Evolutionary conservation across 805 yeast genomes (phyloP).

Genomic region (Cyberlindnera veronae): DNA sequence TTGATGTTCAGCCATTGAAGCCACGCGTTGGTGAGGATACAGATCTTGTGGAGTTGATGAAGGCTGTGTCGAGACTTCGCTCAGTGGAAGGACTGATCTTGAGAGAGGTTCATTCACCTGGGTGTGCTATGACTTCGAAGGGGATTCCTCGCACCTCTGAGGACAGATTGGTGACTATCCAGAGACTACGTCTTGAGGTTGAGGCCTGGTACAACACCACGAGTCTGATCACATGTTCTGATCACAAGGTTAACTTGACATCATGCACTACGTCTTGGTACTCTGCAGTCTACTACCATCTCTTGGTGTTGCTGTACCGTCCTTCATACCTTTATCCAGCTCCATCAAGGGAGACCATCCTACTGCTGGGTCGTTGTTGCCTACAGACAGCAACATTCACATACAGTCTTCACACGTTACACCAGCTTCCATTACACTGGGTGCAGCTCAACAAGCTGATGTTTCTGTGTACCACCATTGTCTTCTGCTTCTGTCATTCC

Average conservation of each 20-base stretch:
- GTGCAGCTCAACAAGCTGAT: slow-evolving; percentile 44
- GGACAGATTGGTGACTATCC: slow-evolving; percentile 5
- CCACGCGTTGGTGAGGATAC: slow-evolving; percentile 38
- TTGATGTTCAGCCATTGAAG: slow-evolving; percentile 42
- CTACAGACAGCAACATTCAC: slow-evolving; percentile 44
- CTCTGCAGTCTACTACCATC: slow-evolving; percentile 41
- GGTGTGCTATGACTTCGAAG: slow-evolving; percentile 28
- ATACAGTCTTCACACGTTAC: slow-evolving; percentile 41
- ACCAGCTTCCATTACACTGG: slow-evolving; percentile 47
- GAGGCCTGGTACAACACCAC: slow-evolving; percentile 35
- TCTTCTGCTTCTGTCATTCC: slow-evolving; percentile 39
- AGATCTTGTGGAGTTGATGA: slow-evolving; percentile 38
- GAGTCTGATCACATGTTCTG: slow-evolving; percentile 16
- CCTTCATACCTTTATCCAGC: slow-evolving; percentile 47
- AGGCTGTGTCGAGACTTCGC: slow-evolving; percentile 41
- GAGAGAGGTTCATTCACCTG: slow-evolving; percentile 43
- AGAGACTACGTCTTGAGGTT: slow-evolving; percentile 22
- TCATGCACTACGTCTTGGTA: slow-evolving; percentile 30
- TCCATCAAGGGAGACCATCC: slow-evolving; percentile 38
- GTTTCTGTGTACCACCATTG: slow-evolving; percentile 43
- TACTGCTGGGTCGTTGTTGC: slow-evolving; percentile 43
- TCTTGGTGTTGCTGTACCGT: slow-evolving; percentile 43
- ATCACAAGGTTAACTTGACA: slow-evolving; percentile 11
- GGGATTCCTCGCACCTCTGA: slow-evolving; percentile 1
- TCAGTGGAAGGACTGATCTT: slow-evolving; percentile 46